Evolutionary conservation across 768 basidiomycete genomes (phyloP), one percentile per base, ranked within the genome.

Genomic region (Udeniomyces megalosporus): DNA sequence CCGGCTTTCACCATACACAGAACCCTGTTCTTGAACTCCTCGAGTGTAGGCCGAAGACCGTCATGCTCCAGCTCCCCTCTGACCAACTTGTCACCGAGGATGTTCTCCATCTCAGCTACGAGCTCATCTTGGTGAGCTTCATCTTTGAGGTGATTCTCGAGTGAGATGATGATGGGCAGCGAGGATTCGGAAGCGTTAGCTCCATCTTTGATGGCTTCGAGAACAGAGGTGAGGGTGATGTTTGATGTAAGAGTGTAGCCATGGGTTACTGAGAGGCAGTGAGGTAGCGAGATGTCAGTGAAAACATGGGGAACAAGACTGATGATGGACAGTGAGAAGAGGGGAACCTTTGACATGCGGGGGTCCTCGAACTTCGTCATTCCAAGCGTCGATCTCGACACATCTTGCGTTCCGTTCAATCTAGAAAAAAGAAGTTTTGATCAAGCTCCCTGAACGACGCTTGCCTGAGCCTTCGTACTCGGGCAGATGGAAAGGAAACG

Each of bases 331-430:
- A 32, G 17, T 29, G 32, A 35, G 24, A 6, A 35, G 32, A 20
- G 52, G 14, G 32, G 1, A 6, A 58, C 56, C 56, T 31, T 59
- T 59, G 48, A 32, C 15, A 22, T 50, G 28, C 2, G 58, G 58
- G 10, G 58, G 28, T 4, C 48, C 57, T 1, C 20, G 34, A 4
- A 5, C 47, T 15, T n/a, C 32, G 14, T 59, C 58, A 2, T 80
- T 76, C 82, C 83, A 84, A 8, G 82, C 82, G 66, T 84, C 82
- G 54, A 84, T 81, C 68, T 84, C 82, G 74, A 83, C 79, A 66
- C 81, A 82, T 22, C 81, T 77, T 10, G 77, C 79, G 52, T 76
- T 74, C 5, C 78, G 76, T 34, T 71, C 73, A 20, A 83, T 59
- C 58, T 59, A 31, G 0, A 12, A 7, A 14, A 32, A 0, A 7